Evolutionary conservation across 1,139 yeast genomes (phyloP).

Genomic region (Suhomyces bokatorum): DNA sequence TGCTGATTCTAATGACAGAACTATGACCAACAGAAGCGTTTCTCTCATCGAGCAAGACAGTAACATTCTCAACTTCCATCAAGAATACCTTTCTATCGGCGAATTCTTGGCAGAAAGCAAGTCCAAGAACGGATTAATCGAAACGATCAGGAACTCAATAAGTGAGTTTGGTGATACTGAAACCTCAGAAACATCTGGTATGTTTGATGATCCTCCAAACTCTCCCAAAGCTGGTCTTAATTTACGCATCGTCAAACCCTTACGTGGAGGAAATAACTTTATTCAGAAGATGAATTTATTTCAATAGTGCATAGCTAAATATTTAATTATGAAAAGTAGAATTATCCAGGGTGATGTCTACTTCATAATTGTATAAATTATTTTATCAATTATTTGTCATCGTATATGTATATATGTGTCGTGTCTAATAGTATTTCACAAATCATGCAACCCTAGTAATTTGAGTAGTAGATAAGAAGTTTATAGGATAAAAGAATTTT

Average conservation of each 20-base stretch:
- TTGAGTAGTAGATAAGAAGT: too few species aligned
- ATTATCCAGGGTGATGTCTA: not conserved
- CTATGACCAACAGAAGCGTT: constrained; percentile 7
- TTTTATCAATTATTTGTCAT: not conserved
- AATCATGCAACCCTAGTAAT: too few species aligned
- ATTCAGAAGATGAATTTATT: constrained; percentile 18
- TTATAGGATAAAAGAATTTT: too few species aligned
- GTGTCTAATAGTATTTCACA: not conserved
- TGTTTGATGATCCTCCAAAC: constrained; percentile 22
- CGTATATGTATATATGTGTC: not conserved
- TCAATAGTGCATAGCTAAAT: constrained; percentile 7
- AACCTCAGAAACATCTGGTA: constrained; percentile 23
- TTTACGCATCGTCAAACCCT: constrained; percentile 64
- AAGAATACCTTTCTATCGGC: constrained; percentile 18
- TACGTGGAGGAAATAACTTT: constrained; percentile 52
- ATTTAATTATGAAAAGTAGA: not conserved
- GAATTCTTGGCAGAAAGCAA: constrained; percentile 19
- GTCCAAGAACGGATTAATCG: constrained; percentile 14
- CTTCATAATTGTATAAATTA: not conserved
- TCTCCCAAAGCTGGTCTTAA: constrained; percentile 49
- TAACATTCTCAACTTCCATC: constrained; percentile 19
- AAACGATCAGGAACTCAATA: constrained; percentile 15
- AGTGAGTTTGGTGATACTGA: constrained; percentile 13
- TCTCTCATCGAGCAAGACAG: constrained; percentile 14
- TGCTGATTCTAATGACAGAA: constrained; percentile 10